phyloP scores from a whole-genome alignment of 108 stramenopile species.

The Cyclotella distinguenda region DNA sequence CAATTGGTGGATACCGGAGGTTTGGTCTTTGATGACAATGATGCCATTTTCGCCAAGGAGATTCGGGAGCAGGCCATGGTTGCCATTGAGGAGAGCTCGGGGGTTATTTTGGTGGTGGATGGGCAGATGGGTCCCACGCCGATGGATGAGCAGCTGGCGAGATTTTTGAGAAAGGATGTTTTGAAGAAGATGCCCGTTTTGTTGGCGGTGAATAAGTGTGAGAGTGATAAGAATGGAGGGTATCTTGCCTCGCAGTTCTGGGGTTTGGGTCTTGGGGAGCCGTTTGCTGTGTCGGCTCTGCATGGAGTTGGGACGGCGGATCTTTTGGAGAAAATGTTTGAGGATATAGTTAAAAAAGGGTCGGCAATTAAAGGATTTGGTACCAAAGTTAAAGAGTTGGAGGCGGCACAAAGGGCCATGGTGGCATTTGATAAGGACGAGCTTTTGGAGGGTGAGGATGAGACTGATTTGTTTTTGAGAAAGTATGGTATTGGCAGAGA shows the following conservation, averaged over 20 bases:
- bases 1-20: constrained; percentile 95
- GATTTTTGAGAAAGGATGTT: constrained; percentile 85
- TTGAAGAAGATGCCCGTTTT: constrained; percentile 75
- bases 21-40: constrained; percentile 92
- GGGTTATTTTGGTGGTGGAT: constrained; percentile 92
- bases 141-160: constrained; percentile 86
- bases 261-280: constrained; percentile 94
- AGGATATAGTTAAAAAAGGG: constrained; percentile 67
- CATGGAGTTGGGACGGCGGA: constrained; percentile 97
- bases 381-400: constrained; percentile 71
- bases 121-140: constrained; percentile 81
- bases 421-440: constrained; percentile 52
- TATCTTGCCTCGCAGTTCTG: constrained; percentile 91
- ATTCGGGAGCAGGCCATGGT: constrained; percentile 93
- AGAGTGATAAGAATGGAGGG: constrained; percentile 77
- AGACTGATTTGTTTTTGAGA: constrained; percentile 68
- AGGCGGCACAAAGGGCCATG: constrained; percentile 62
- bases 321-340: constrained; percentile 85
- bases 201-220: constrained; percentile 97
- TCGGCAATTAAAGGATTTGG: constrained; percentile 76
- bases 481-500: constrained; percentile 67
- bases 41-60: constrained; percentile 90
- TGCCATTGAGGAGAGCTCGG: constrained; percentile 89
- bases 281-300: constrained; percentile 90
- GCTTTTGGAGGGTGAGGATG: constrained; percentile 75